phyloP scores from a whole-genome alignment of 768 basidiomycete genomes.

The Trametes meyenii region DNA sequence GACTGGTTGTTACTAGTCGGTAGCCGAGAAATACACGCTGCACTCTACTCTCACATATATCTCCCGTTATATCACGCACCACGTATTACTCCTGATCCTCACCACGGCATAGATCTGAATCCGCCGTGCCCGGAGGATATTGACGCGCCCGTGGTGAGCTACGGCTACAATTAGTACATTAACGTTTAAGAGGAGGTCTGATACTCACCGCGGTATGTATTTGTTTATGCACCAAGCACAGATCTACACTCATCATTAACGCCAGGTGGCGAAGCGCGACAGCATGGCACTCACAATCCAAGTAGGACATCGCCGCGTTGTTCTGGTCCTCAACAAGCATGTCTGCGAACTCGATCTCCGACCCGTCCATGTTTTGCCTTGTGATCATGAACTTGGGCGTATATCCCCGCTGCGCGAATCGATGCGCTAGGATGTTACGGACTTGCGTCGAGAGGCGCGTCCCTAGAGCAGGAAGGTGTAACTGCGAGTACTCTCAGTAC shows the following conservation, averaged over 20 bases:
- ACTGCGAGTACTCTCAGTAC: background rate
- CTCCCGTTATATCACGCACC: background rate
- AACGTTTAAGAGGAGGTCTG: no score
- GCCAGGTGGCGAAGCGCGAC: background rate
- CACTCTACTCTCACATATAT: background rate
- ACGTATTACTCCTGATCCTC: background rate
- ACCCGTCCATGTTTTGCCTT: conserved; percentile 89
- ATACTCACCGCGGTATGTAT: conserved; percentile 39
- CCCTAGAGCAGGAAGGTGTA: conserved; percentile 63
- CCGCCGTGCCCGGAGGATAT: conserved; percentile 15
- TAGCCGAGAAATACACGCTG: background rate
- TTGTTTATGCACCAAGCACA: conserved; percentile 44
- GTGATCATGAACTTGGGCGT: conserved; percentile 70
- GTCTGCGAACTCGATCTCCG: conserved; percentile 95
- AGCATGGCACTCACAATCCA: conserved; percentile 69
- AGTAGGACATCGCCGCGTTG: conserved; percentile 90
- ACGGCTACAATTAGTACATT: background rate
- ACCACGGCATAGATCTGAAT: conserved; percentile 24
- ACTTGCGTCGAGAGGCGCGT: conserved; percentile 84
- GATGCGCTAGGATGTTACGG: conserved; percentile 78
- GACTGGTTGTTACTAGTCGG: no score
- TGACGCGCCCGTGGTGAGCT: conserved; percentile 21
- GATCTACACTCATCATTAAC: conserved; percentile 26
- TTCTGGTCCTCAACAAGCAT: conserved; percentile 98
- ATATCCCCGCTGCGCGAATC: conserved; percentile 57